Percentiles rank a stretch among this genome's conserved stretches.
These are phyloP conservation scores for Fusarium sulawesiense DNA, from an alignment of 2,329 filamentous ascomycete genomes.

Conservation along the genomic window DNA sequence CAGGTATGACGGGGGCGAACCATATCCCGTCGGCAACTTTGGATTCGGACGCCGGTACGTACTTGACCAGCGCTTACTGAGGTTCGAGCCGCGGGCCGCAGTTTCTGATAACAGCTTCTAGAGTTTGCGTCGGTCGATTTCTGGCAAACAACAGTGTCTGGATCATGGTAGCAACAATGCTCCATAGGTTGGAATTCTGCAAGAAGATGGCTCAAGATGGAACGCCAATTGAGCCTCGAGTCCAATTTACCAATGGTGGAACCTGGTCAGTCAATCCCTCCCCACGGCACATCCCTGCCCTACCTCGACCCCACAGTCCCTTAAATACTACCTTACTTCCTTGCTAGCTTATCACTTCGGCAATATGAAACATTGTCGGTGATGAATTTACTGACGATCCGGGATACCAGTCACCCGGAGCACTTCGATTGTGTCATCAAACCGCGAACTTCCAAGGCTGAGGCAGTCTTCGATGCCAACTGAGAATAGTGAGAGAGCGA, in stretches of 20 bases:
- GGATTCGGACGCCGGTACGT: conserved; percentile 50
- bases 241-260: conserved; percentile 49
- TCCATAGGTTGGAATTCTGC: conserved; percentile 46
- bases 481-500: neutral
- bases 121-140: conserved; percentile 50
- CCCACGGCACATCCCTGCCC: neutral
- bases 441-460: conserved; percentile 31
- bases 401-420: conserved; percentile 46
- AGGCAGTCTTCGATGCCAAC: conserved; percentile 24
- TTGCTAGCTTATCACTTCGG: neutral
- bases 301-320: conserved; percentile 2
- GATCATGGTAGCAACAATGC: conserved; percentile 52
- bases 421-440: conserved; percentile 48
- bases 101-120: conserved; percentile 4
- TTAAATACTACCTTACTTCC: neutral
- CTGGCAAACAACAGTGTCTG: conserved; percentile 52
- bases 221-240: conserved; percentile 44
- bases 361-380: neutral
- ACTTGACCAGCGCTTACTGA: neutral
- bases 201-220: conserved; percentile 43
- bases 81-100: too few species aligned
- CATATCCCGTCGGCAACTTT: conserved; percentile 54
- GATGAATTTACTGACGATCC: neutral
- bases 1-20: conserved; percentile 59
- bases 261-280: conserved; percentile 46